A percentile compares a stretch with the other conserved stretches of the same genome.
Conservation (phyloP, 2,329 filamentous ascomycete species). For the Botrytis tulipae region DNA sequence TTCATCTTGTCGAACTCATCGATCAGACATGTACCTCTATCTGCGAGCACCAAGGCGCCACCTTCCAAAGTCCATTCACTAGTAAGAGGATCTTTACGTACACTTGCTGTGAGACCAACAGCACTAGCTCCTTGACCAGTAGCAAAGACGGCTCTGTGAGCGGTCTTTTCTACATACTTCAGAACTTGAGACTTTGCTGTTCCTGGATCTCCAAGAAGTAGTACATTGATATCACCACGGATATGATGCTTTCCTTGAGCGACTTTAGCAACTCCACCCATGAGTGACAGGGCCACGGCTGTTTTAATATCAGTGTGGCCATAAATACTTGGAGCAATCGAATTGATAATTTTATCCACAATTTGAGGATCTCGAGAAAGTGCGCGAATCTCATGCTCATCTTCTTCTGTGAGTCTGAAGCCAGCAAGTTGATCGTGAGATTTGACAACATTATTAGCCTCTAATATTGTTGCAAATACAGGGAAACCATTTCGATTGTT, state of each 20-base stretch:
- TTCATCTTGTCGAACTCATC: slow-evolving; percentile 99
- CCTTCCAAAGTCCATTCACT: slow-evolving; percentile 98
- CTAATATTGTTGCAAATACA: slow-evolving; percentile 94
- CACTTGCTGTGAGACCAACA: slow-evolving; percentile 94
- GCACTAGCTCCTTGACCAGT: slow-evolving; percentile 96
- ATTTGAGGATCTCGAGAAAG: slow-evolving; percentile 89
- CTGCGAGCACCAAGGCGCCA: slow-evolving; percentile 89
- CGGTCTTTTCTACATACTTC: slow-evolving; percentile 97
- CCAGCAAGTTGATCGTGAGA: slow-evolving; percentile 96
- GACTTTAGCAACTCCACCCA: slow-evolving; percentile 89
- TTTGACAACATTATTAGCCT: slow-evolving; percentile 97
- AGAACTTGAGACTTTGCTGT: slow-evolving; percentile 97
- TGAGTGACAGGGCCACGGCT: slow-evolving; percentile 87
- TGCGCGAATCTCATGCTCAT: slow-evolving; percentile 85
- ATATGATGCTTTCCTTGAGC: slow-evolving; percentile 88
- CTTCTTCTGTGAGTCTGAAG: slow-evolving; percentile 91
- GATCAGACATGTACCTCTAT: slow-evolving; percentile 92
- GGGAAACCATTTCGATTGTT: slow-evolving; percentile 99
- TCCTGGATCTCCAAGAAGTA: slow-evolving; percentile 93
- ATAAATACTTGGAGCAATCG: slow-evolving; percentile 96
- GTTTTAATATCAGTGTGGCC: slow-evolving; percentile 97
- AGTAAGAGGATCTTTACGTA: slow-evolving; percentile 90
- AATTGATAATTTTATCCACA: slow-evolving; percentile 86
- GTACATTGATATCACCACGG: slow-evolving; percentile 95
- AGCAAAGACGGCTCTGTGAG: slow-evolving; percentile 93